These are phyloP conservation scores for Tripterygium wilfordii DNA, from an alignment of 177 flowering plant species.

Conservation along the genomic window DNA sequence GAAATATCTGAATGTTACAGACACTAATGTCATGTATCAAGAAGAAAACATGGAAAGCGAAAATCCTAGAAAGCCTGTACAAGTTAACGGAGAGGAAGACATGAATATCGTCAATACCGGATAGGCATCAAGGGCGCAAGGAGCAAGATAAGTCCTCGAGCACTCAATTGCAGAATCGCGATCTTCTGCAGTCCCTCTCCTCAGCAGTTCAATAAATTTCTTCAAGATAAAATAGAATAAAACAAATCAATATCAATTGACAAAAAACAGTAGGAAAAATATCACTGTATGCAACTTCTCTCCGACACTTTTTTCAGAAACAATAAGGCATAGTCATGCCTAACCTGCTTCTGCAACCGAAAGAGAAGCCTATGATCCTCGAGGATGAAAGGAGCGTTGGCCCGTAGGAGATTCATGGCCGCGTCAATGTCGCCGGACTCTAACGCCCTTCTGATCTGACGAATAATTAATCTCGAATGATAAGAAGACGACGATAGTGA, in stretches of 20 bases:
- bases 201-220: slow-evolving; percentile 94
- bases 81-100: not conserved
- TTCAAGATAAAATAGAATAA: slow-evolving; percentile 14
- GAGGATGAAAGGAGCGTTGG: slow-evolving; percentile 69
- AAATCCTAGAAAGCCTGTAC: too few relatives aligned
- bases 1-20: too few relatives aligned
- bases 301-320: not conserved
- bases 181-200: slow-evolving; percentile 67
- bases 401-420: slow-evolving; percentile 68
- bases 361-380: slow-evolving; percentile 83
- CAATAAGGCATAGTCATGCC: not conserved
- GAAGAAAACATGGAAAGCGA: too few relatives aligned
- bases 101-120: slow-evolving; percentile 49
- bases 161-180: slow-evolving; percentile 76
- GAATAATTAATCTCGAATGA: slow-evolving; percentile 69
- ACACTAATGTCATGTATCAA: too few relatives aligned
- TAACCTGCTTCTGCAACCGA: slow-evolving; percentile 88
- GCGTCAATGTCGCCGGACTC: slow-evolving; percentile 76
- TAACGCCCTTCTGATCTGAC: slow-evolving; percentile 58
- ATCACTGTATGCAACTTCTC: not conserved
- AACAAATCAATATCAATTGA: not conserved
- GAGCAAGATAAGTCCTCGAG: slow-evolving; percentile 71
- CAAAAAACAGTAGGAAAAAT: not conserved
- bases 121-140: slow-evolving; percentile 95
- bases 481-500: slow-evolving; percentile 53